A percentile compares a stretch with the other conserved stretches of the same genome.
Evolutionary conservation across 768 basidiomycete genomes (phyloP).

Genomic region (Hypholoma fasciculare): DNA sequence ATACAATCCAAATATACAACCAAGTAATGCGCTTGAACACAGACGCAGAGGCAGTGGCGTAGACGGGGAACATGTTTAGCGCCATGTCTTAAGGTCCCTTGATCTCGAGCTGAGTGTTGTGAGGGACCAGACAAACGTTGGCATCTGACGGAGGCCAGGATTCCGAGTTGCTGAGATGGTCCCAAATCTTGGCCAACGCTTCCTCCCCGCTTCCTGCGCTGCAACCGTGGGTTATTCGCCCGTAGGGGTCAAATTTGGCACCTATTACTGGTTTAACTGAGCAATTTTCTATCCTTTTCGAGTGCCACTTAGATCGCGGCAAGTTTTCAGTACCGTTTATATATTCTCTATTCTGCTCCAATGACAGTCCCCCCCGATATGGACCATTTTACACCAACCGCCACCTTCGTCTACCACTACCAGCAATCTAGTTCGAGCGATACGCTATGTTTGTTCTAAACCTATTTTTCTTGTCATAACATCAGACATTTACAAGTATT

Average conservation of each 20-base stretch:
- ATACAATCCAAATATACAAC: background rate
- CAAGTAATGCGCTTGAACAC: background rate
- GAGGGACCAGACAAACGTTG: background rate
- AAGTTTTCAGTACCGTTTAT: background rate
- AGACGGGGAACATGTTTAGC: too few species aligned
- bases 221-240: slow-evolving; percentile 30
- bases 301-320: background rate
- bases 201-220: slow-evolving; percentile 33
- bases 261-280: slow-evolving; percentile 5
- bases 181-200: slow-evolving; percentile 16
- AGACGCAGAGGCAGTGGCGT: background rate
- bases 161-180: slow-evolving; percentile 2
- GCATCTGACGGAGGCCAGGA: background rate
- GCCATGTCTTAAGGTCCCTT: background rate
- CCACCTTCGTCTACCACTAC: background rate
- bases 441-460: too few species aligned
- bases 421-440: background rate
- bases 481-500: too few species aligned
- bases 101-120: background rate
- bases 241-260: slow-evolving; percentile 12
- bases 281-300: slow-evolving; percentile 20
- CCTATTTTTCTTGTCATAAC: too few species aligned
- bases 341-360: background rate
- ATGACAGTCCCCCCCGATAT: background rate
- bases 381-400: background rate